Evolutionary conservation across 805 yeast genomes (phyloP), one percentile per base, ranked within the genome.

Genomic region (Lipomyces yamadae): DNA sequence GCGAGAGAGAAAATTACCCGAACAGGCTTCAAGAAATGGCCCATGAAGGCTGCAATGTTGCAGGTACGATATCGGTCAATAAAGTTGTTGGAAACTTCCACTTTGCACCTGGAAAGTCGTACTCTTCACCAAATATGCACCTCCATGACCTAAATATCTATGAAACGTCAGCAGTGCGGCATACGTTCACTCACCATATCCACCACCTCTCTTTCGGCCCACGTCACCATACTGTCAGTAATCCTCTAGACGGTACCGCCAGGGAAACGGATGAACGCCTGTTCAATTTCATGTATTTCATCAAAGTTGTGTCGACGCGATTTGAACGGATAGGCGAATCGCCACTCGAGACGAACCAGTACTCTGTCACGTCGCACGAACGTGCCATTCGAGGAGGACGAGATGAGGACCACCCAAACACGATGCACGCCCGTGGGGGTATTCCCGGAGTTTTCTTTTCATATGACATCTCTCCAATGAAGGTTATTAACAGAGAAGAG

Each of bases 61-160:
- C 84, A 69, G 99, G 99, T 37, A 81, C 84, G 30, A 88, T 96
- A 5, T 81, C 85, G 72, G 86, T 95, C 74, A 91, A 91, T 78
- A 86, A 96, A 79, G 89, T 95, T 56, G 88, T 89, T 30, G 99
- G 99, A 58, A 90, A 91, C 74, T 79, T 95, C 70, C 98, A 95
- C 80, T 92, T 95, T 82, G 97, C 98, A 0, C 98, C 99, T 3
- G 99, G 99, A 53, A 86, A 89, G 33, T 87, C 96, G 1, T 83
- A 82, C 73, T 84, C 88, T 52, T 78, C 79, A 8, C 86, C 85
- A 18, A 83, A 83, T 60, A 71, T 66, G 59, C 99, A 95, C 77
- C 82, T 85, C 66, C 99, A 95, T 79, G 99, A 95, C 75, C 78
- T 90, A 63, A 89, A 97, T 6, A 81, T 91, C 62, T 95, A 85